Evolutionary conservation across 176 grass and related monocot species (phyloP), one percentile per base, ranked within the genome.

Genomic region (Triticum turgidum): DNA sequence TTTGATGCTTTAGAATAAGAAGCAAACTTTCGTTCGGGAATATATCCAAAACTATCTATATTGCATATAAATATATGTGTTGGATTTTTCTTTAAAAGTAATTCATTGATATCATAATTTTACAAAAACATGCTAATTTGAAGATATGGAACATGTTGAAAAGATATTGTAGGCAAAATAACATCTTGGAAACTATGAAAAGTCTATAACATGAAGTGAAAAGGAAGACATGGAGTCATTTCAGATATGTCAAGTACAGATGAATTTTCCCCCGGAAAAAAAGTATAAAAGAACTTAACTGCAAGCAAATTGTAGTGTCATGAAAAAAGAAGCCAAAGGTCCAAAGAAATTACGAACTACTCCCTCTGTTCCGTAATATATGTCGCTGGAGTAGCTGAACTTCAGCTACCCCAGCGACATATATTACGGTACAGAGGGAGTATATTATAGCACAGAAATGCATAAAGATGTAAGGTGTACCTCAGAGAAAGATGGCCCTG

Each of bases 401-500:
- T 39, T 39, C 38, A 39, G 7, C 38, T 39, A 39, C 38, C 38
- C 38, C 38, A 39, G 38, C 38, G 38, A 39, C 38, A 39, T 39
- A 39, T 39, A 39, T 39, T 39, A 39, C 0, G 7, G 38, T 39
- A 39, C 38, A 39, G 38, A 39, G 38, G 38, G 38, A 39, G 38
- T 27, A 80, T 76, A 21, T 7, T 34, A 80, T 78, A 68, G 37
- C 49, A 39, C 79, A 61, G 32, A 80, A 30, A 35, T 30, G 27
- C 74, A 7, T 71, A 82, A 54, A 69, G 54, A 2, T 52, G 49
- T 52, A 52, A 24, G 9, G 69, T 66, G 22, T 88, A 97, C 95
- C 92, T 97, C 90, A 20, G 91, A 84, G 76, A 97, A 97, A 68
- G 92, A 94, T 89, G 87, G 85, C 5, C 95, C 95, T 69, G 91